These are phyloP conservation scores for Pseudogymnoascus sp. DNA, from an alignment of 2,329 filamentous ascomycete genomes.

Conservation along the genomic window DNA sequence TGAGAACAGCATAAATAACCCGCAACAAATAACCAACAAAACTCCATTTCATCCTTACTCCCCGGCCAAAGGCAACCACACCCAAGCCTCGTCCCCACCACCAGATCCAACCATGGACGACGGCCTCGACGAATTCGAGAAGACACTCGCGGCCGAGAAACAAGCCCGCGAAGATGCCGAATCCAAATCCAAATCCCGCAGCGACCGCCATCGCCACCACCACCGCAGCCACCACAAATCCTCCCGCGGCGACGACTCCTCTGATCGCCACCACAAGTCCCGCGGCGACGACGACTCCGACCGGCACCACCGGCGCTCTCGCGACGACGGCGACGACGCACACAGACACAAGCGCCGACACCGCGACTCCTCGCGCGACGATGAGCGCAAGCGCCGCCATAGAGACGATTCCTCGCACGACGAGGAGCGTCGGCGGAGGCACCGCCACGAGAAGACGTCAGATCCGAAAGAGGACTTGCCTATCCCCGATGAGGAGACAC, in stretches of 20 bases:
- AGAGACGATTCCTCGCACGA: conserved; percentile 13
- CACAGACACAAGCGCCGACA: conserved; percentile 33
- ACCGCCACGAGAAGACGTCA: conserved; percentile 33
- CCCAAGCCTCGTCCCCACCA: not conserved
- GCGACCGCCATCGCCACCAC: conserved; percentile 30
- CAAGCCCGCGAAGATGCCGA: conserved; percentile 42
- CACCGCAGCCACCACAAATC: conserved; percentile 25
- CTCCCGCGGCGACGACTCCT: conserved; percentile 29
- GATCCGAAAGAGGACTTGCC: conserved; percentile 45
- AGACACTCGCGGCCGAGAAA: conserved; percentile 60
- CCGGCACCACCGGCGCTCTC: conserved; percentile 34
- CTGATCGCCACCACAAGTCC: conserved; percentile 25
- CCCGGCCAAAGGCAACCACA: not conserved
- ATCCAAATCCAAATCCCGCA: conserved; percentile 37
- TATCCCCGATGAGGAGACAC: conserved; percentile 42
- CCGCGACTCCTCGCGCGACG: conserved; percentile 31
- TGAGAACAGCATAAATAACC: not conserved
- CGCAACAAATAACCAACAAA: not conserved
- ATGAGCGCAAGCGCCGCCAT: conserved; percentile 22
- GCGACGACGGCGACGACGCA: conserved; percentile 35
- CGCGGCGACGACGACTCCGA: conserved; percentile 47
- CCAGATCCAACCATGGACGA: conserved; percentile 24
- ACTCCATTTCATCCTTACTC: not conserved
- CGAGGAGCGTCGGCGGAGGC: conserved; percentile 17
- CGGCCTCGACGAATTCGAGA: conserved; percentile 67